Base-by-base conservation (phyloP, 2,329 filamentous ascomycete genomes). In the Trichoderma sp. region DNA sequence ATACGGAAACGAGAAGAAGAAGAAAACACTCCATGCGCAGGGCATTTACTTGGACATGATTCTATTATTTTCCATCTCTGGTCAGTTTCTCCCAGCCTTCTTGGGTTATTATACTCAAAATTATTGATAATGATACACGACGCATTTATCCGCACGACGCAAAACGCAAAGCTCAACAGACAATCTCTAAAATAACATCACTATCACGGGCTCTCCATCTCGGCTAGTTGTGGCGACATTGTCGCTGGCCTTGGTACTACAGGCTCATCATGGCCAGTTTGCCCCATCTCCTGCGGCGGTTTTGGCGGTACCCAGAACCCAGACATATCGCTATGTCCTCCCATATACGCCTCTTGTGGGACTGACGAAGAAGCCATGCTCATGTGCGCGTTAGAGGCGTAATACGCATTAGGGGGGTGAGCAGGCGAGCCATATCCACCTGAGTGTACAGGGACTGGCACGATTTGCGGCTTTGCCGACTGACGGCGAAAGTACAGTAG, bases 401-500 rank as follows among this genome's bases (percentile, higher is more conserved):
- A 73, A 26, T 66, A 58, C 11, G 60, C 28, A 21, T 66, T 24
- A 26, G 69, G 30, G 36, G 67, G 63, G 71, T 58, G 64, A 64
- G 36, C 67, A 47, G 57, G 74, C 30, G 30, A 68, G 64, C 6
- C 69, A 32, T 64, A 69, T 12, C 24, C 74, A 15, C 14, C 32
- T 18, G 68, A 63, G 3, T 58, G 47, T 28, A 70, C 51, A 12
- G 64, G 70, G 28, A 70, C 70, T 14, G 74, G 39, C 6, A 74
- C 67, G 26, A 72, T 26, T 6, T 65, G 56, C 14, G 64, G 47
- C 18, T 61, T 71, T 28, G 28, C n/a, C 6, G 53, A 67, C 14
- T 72, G 74, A 9, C 73, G 74, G 39, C 71, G 73, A 57, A 73
- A 74, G 71, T 73, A 74, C 11, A 76, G 39, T 24, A 63, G 34